Conservation (phyloP, 2,329 filamentous ascomycete genomes). For the Hypoxylon sp. region DNA sequence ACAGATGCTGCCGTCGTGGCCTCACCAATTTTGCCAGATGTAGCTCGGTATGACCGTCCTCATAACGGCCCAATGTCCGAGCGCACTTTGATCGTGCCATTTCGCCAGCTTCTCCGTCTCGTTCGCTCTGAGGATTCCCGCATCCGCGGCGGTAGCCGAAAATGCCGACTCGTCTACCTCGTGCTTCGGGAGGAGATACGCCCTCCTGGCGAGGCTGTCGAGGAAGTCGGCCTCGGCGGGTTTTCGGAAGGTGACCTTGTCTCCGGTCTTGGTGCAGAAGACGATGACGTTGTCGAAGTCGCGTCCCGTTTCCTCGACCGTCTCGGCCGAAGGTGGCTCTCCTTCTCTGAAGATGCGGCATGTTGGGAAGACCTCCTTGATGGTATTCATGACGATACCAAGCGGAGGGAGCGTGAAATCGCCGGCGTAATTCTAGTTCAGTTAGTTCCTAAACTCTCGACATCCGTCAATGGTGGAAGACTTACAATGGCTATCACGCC, state of each 20-base stretch:
- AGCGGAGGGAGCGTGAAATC: conserved; percentile 85
- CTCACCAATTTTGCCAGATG: conserved; percentile 91
- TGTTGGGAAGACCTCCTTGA: conserved; percentile 84
- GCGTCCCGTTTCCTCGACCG: conserved; percentile 63
- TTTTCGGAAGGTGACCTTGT: conserved; percentile 73
- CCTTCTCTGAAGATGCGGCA: conserved; percentile 93
- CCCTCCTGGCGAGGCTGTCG: conserved; percentile 76
- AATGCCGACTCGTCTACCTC: conserved; percentile 74
- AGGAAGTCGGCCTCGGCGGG: conserved; percentile 77
- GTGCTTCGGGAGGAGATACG: conserved; percentile 79
- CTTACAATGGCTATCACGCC: conserved; percentile 90
- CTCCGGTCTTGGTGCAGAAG: conserved; percentile 80
- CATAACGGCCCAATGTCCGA: conserved; percentile 95
- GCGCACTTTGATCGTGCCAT: conserved; percentile 81
- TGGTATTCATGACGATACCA: conserved; percentile 84
- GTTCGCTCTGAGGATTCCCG: conserved; percentile 71
- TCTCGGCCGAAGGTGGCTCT: conserved; percentile 64
- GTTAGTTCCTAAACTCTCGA: conserved; percentile 17
- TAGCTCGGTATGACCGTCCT: conserved; percentile 80
- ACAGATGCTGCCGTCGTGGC: neutral
- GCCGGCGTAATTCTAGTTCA: conserved; percentile 87
- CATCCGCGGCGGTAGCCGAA: conserved; percentile 60
- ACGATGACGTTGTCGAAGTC: conserved; percentile 98
- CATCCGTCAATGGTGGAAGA: neutral
- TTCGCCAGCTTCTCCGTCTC: conserved; percentile 76